Conservation (phyloP, 306 rosid species). For the Trifolium fragiferum region DNA sequence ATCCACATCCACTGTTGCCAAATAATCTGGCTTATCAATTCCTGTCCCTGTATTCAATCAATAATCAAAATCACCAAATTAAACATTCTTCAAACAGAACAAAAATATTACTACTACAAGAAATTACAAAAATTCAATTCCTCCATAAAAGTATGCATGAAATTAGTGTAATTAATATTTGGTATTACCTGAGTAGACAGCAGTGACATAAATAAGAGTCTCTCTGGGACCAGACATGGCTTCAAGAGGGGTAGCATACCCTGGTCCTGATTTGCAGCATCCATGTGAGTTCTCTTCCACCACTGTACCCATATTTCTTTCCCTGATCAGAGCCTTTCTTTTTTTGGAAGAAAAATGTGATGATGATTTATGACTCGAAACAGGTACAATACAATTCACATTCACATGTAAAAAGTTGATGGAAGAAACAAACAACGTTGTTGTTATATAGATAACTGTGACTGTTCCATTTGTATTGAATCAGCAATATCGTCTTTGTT, state of each 20-base stretch:
- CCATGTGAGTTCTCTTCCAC: slow-evolving; percentile 16
- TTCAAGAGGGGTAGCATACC: slow-evolving; percentile 73
- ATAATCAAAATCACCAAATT: neutral
- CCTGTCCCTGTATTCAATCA: slow-evolving; percentile 71
- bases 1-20: slow-evolving; percentile 92
- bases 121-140: neutral
- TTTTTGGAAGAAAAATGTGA: neutral
- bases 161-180: neutral
- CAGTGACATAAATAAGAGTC: slow-evolving; percentile 74
- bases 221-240: slow-evolving; percentile 95
- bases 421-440: neutral
- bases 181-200: slow-evolving; percentile 67
- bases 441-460: neutral
- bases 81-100: neutral
- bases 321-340: neutral
- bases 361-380: neutral
- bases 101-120: neutral
- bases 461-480: neutral
- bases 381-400: neutral
- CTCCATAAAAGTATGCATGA: neutral
- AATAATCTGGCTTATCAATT: slow-evolving; percentile 83
- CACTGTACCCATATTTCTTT: slow-evolving; percentile 26
- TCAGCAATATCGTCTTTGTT: neutral
- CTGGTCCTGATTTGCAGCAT: slow-evolving; percentile 81
- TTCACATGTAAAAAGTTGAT: slow-evolving; percentile 17